Conservation (phyloP, 2,329 filamentous ascomycete species). For the Neopestalotiopsis sp. region DNA sequence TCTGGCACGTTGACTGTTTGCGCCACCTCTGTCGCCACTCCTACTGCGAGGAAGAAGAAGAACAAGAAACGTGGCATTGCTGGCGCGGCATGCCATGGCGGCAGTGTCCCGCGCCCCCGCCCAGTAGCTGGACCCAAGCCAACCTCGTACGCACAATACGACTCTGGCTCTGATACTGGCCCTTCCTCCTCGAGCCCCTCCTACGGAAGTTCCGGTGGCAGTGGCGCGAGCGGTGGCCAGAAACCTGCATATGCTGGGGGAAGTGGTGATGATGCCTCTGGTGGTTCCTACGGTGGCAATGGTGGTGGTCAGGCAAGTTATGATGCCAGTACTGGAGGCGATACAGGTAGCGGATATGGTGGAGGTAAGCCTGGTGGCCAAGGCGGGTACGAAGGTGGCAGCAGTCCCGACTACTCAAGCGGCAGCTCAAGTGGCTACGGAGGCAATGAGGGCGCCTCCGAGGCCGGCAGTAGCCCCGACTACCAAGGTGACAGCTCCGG, state of each 20-base stretch:
- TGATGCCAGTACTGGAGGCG: neutral
- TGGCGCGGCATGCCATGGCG: neutral
- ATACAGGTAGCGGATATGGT: neutral
- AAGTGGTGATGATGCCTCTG: neutral
- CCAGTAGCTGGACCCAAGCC: neutral
- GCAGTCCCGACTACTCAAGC: no score
- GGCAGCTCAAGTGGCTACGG: no score
- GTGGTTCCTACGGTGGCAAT: neutral
- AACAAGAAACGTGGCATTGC: neutral
- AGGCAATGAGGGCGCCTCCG: no score
- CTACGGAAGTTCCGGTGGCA: neutral
- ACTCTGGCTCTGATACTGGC: neutral
- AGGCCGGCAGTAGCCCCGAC: no score
- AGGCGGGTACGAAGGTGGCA: neutral
- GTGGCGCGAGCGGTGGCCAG: neutral
- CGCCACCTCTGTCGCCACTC: neutral
- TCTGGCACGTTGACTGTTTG: neutral
- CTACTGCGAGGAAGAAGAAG: neutral
- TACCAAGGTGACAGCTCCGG: no score
- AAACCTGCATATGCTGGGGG: neutral
- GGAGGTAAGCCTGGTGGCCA: neutral
- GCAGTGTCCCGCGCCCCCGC: neutral
- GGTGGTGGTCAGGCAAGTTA: neutral
- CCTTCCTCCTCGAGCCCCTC: neutral
- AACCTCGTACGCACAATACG: neutral